Evolutionary conservation across 768 basidiomycete species (phyloP).

Genomic region (Leccinellum albellum): DNA sequence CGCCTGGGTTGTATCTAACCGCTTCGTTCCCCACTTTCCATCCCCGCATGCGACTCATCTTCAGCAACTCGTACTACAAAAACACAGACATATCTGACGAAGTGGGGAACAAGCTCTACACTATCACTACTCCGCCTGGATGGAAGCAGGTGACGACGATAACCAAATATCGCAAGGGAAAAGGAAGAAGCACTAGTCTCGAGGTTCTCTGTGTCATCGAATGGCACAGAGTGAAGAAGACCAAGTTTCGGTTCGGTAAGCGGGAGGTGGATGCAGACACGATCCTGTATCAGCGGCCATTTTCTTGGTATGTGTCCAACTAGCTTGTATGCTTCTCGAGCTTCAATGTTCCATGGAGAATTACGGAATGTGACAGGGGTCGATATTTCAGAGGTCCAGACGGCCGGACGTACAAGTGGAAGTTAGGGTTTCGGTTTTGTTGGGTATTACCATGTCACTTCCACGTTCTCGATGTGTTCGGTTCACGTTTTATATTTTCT

Average conservation of each 20-base stretch:
- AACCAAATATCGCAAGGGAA: slow-evolving; percentile 3
- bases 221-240: slow-evolving; percentile 24
- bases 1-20: not conserved
- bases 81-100: slow-evolving; percentile 20
- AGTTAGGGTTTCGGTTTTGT: slow-evolving; percentile 16
- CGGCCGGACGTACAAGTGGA: slow-evolving; percentile 32
- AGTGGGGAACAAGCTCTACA: slow-evolving; percentile 18
- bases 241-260: slow-evolving; percentile 25
- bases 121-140: slow-evolving; percentile 13
- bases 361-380: slow-evolving; percentile 11
- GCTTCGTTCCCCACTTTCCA: not conserved
- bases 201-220: slow-evolving; percentile 29
- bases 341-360: not conserved
- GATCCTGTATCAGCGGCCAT: slow-evolving; percentile 12
- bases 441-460: slow-evolving; percentile 14
- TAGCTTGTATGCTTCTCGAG: not conserved
- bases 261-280: slow-evolving; percentile 17
- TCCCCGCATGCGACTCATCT: slow-evolving; percentile 13
- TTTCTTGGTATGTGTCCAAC: slow-evolving; percentile 8
- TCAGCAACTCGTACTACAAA: slow-evolving; percentile 10
- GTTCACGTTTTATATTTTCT: slow-evolving; percentile 1
- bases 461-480: not conserved
- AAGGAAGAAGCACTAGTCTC: not conserved
- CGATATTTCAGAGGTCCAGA: slow-evolving; percentile 30
- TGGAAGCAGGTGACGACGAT: slow-evolving; percentile 13